Percentiles rank a stretch among this genome's conserved stretches.
Evolutionary conservation across 805 yeast species (phyloP).

Genomic region (Wickerhamomyces canadensis): DNA sequence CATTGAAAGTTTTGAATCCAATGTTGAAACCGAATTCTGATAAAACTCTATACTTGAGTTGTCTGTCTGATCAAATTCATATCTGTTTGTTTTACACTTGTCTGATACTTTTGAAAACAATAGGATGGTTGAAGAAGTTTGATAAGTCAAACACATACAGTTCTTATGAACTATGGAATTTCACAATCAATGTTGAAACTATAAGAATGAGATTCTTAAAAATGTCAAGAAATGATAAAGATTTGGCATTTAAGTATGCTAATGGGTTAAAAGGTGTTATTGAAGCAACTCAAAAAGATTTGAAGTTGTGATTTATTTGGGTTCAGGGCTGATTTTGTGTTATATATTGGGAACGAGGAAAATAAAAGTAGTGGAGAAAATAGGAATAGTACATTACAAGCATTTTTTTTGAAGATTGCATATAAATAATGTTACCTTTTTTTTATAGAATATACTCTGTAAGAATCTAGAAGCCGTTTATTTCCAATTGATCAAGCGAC

Average conservation of each 20-base stretch:
- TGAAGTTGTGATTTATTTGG: too few relatives aligned
- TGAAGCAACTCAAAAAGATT: slow-evolving; percentile 3
- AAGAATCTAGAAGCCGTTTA: too few relatives aligned
- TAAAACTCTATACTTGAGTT: slow-evolving; percentile 54
- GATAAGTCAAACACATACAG: slow-evolving; percentile 14
- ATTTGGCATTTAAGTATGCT: slow-evolving; percentile 17
- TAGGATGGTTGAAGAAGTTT: slow-evolving; percentile 19
- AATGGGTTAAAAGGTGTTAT: slow-evolving; percentile 11
- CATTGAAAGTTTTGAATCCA: slow-evolving; percentile 21
- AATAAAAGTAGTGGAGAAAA: too few relatives aligned
- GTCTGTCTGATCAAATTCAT: slow-evolving; percentile 67
- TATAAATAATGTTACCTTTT: too few relatives aligned
- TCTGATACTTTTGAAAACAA: slow-evolving; percentile 19
- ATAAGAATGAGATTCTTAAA: slow-evolving; percentile 13
- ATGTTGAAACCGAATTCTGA: slow-evolving; percentile 18
- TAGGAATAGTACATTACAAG: too few relatives aligned
- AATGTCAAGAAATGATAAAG: slow-evolving; percentile 13
- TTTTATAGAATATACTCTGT: too few relatives aligned
- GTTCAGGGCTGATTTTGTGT: too few relatives aligned
- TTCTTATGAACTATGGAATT: slow-evolving; percentile 13
- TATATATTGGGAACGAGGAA: too few relatives aligned
- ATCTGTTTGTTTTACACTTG: slow-evolving; percentile 26
- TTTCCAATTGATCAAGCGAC: too few relatives aligned
- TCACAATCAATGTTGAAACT: slow-evolving; percentile 16
- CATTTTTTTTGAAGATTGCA: too few relatives aligned